These are phyloP conservation scores for Populus euphratica DNA, from an alignment of 345 rosid species.

Conservation along the genomic window DNA sequence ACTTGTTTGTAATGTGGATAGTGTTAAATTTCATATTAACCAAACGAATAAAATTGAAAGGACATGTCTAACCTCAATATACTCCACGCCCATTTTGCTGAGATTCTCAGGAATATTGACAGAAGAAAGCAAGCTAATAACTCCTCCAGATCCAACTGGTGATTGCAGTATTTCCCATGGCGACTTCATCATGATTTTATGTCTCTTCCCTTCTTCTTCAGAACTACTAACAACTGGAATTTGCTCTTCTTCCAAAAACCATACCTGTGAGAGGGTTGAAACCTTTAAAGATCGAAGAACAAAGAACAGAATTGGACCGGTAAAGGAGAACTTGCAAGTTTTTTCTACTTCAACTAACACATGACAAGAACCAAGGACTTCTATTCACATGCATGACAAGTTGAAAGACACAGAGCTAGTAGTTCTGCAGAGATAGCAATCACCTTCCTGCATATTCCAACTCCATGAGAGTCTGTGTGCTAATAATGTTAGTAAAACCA, in stretches of 20 bases:
- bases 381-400: background rate
- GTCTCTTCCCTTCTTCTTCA: constrained; percentile 43
- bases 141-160: constrained; percentile 79
- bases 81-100: constrained; percentile 50
- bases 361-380: background rate
- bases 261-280: constrained; percentile 44
- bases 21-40: background rate
- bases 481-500: background rate
- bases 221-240: constrained; percentile 66
- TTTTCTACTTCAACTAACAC: background rate
- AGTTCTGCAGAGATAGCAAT: background rate
- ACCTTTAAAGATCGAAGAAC: background rate
- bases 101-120: constrained; percentile 48
- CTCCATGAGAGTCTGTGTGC: background rate
- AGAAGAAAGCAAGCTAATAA: constrained; percentile 57
- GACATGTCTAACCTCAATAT: constrained; percentile 52
- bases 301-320: background rate
- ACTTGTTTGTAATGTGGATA: too few species aligned
- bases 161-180: constrained; percentile 85
- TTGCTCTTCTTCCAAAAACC: constrained; percentile 72
- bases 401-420: background rate
- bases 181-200: constrained; percentile 84
- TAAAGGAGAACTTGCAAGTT: background rate
- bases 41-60: background rate
- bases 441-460: background rate